Evolutionary conservation across 169 alveolate genomes (phyloP).

Genomic region (Eimeria tenella): DNA sequence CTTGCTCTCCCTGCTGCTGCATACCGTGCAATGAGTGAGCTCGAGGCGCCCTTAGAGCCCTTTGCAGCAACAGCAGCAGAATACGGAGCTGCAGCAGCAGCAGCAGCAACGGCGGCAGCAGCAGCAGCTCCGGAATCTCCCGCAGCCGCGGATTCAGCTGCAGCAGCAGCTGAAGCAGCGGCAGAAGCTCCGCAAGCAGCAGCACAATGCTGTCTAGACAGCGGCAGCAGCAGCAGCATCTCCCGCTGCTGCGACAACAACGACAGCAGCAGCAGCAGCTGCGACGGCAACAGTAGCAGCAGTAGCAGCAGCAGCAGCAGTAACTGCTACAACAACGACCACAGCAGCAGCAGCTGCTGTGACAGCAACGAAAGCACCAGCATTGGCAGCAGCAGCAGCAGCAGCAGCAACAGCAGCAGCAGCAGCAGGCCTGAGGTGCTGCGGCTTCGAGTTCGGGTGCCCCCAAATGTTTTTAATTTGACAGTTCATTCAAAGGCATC

Average conservation of each 20-base stretch:
- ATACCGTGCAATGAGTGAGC: too few relatives aligned
- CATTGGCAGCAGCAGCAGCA: background rate
- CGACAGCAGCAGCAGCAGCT: background rate
- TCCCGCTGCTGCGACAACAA: background rate
- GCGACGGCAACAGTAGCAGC: background rate
- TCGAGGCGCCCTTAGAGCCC: too few relatives aligned
- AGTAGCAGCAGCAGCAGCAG: background rate
- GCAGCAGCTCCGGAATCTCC: too few relatives aligned
- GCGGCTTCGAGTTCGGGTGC: background rate
- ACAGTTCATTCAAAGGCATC: background rate
- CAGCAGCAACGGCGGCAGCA: too few relatives aligned
- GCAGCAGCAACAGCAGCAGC: slow-evolving; percentile 20
- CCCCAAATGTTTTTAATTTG: slow-evolving; percentile 1
- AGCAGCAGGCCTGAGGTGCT: slow-evolving; percentile 21
- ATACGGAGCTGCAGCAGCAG: too few relatives aligned
- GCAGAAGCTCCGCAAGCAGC: background rate
- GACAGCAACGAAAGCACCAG: background rate
- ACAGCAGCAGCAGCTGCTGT: background rate
- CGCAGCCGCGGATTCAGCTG: too few relatives aligned
- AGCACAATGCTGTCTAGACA: background rate
- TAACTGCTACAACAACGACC: background rate
- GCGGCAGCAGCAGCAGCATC: background rate
- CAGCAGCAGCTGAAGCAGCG: too few relatives aligned
- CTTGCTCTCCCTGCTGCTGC: too few relatives aligned
- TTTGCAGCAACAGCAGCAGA: too few relatives aligned